Evolutionary conservation across 2,329 filamentous ascomycete genomes (phyloP).

Genomic region (Hypoxylon rubiginosum): DNA sequence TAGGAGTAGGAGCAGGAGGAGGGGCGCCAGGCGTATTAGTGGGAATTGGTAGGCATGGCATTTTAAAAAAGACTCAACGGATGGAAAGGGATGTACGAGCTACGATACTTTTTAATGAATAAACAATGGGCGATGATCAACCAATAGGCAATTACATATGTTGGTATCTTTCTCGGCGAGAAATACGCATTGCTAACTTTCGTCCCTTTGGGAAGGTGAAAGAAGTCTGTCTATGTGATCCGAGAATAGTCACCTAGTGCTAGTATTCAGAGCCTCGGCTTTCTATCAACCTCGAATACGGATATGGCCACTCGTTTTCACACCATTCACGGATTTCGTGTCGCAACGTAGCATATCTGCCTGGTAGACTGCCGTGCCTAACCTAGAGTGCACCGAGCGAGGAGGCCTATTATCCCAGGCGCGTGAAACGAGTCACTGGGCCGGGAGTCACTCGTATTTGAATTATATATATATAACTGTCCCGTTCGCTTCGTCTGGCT

Average conservation of each 20-base stretch:
- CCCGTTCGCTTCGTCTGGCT: neutral
- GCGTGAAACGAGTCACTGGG: conserved; percentile 3
- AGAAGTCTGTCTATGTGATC: neutral
- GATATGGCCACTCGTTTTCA: neutral
- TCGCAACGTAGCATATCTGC: conserved; percentile 32
- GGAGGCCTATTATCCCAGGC: neutral
- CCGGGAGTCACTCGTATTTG: conserved; percentile 21
- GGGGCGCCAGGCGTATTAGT: too few species aligned
- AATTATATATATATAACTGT: neutral
- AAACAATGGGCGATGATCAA: too few species aligned
- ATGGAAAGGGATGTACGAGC: conserved; percentile 12
- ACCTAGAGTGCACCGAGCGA: conserved; percentile 1
- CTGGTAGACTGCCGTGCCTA: neutral
- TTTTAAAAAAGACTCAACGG: neutral
- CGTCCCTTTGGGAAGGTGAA: neutral
- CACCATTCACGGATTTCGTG: neutral
- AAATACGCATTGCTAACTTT: neutral
- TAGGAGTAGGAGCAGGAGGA: too few species aligned
- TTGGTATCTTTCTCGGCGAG: neutral
- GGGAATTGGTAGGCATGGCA: neutral
- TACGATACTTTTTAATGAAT: conserved; percentile 26
- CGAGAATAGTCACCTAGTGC: neutral
- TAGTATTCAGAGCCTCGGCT: neutral
- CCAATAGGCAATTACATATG: too few species aligned
- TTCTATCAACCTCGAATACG: neutral